Conservation (phyloP, 1,139 yeast species). For the Geotrichum citri-aurantii region DNA sequence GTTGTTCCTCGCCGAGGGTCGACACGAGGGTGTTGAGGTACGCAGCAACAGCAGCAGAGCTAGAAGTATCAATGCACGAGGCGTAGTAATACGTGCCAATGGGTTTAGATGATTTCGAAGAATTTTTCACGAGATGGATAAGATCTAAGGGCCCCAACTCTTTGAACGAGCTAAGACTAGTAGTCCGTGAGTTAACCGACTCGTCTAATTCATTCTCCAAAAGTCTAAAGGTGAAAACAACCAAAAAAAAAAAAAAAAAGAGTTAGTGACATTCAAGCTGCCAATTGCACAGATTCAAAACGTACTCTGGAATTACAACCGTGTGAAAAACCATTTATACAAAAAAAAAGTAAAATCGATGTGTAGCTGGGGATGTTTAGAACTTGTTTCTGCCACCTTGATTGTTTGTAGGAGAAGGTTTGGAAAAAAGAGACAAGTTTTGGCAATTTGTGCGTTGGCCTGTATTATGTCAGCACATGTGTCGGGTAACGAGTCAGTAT, state of each 20-base stretch:
- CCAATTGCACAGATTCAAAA: constrained; percentile 4
- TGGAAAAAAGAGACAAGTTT: not conserved
- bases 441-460: constrained; percentile 5
- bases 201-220: constrained; percentile 48
- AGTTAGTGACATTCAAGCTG: not conserved
- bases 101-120: constrained; percentile 43
- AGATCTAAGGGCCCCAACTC: constrained; percentile 88
- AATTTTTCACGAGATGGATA: constrained; percentile 54
- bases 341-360: too few species aligned
- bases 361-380: not conserved
- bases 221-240: constrained; percentile 37
- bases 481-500: not conserved
- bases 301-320: constrained; percentile 35
- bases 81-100: constrained; percentile 62
- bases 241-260: constrained; percentile 1
- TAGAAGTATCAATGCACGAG: constrained; percentile 58
- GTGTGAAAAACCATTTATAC: constrained; percentile 20
- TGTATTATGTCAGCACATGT: constrained; percentile 7
- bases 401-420: not conserved
- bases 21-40: constrained; percentile 70
- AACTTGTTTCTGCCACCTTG: not conserved
- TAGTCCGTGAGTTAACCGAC: constrained; percentile 47
- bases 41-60: constrained; percentile 58
- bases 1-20: constrained; percentile 54
- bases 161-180: constrained; percentile 43